Evolutionary conservation across 805 yeast species (phyloP), one percentile per base, ranked within the genome.

Genomic region (Pichia paraexigua): DNA sequence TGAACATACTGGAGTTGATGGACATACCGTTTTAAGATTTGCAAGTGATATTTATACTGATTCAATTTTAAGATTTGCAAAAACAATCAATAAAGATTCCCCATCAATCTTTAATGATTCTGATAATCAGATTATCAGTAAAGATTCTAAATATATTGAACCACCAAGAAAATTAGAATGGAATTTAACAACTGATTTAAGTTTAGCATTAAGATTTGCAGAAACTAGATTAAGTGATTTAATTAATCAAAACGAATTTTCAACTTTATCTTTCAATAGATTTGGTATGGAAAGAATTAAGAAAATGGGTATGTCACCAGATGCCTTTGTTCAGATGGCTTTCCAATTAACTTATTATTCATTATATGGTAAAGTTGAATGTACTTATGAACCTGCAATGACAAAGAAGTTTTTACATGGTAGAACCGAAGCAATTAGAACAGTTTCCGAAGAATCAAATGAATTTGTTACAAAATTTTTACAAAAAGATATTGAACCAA

Each of bases 351-450:
- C 96, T 5, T 90, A 89, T 67, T 90, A 87, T 63, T 95, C 96
- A 0, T 74, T 90, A 40, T 90, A 90, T 64, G 97, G 97, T 46
- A 87, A 86, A 63, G 92, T 89, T 41, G 97, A 89, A 67, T 87
- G 95, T 57, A 88, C 96, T 7, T 90, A 90, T 65, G 97, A 90
- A 69, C 97, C 97, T 2, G 96, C 96, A 10, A 90, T 90, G 97
- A 91, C 97, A 5, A 90, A 90, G 66, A 73, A 73, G 53, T 90
- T 83, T 64, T 76, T 84, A 56, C 96, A 90, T 63, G 97, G 97
- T 12, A 78, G 97, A 65, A 90, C 97, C 1, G 97, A 90, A 67
- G 95, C 96, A 4, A 82, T 90, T 51, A 75, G 97, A 61, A 78
- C 95, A 0, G 97, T 90, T 5, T 82, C 92, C 8, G 74, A 79